These are phyloP conservation scores for Castanea crenata DNA, from an alignment of 306 rosid genomes.

Conservation along the genomic window DNA sequence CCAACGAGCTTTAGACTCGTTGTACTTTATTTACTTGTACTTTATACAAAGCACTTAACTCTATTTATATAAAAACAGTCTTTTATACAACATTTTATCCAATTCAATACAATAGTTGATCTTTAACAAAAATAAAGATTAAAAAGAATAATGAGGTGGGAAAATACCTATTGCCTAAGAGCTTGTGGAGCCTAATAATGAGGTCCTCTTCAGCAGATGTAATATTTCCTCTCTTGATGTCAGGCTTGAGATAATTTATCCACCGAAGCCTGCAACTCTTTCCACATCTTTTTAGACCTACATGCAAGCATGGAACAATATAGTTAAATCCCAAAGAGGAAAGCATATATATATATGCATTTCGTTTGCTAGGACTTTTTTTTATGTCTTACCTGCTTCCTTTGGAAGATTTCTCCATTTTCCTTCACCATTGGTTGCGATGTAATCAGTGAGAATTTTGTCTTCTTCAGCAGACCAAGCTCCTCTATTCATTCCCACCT, in stretches of 20 bases:
- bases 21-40: no score
- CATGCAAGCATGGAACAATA: not conserved
- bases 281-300: conserved; percentile 22
- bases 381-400: conserved; percentile 30
- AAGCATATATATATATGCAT: no score
- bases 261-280: conserved; percentile 28
- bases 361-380: no score
- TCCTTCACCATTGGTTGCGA: conserved; percentile 37
- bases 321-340: no score
- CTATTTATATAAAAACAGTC: no score
- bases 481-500: conserved; percentile 32
- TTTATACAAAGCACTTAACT: no score
- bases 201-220: conserved; percentile 15
- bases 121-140: no score
- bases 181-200: conserved; percentile 24
- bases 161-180: conserved; percentile 19
- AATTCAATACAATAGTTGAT: no score
- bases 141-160: not conserved
- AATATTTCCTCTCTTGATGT: conserved; percentile 23
- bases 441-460: conserved; percentile 28
- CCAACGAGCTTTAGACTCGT: no score
- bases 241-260: conserved; percentile 24
- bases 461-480: conserved; percentile 49
- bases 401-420: conserved; percentile 38
- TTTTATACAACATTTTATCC: no score